Percentiles rank a stretch among this genome's conserved stretches.
Evolutionary conservation across 805 yeast species (phyloP).

Genomic region (Saccharomyces jurei): DNA sequence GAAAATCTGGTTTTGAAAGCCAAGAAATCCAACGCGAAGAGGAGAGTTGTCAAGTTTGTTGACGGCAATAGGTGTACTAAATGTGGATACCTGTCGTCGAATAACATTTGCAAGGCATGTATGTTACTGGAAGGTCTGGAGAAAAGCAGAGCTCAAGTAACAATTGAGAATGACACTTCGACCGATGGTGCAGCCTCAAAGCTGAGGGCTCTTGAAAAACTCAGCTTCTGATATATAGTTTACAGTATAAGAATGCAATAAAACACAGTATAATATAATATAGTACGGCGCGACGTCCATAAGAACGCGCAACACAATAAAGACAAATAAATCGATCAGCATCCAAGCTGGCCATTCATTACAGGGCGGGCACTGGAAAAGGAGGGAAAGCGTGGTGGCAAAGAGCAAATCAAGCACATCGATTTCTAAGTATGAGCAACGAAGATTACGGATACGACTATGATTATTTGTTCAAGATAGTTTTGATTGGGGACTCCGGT

Average conservation of each 20-base stretch:
- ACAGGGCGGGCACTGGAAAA: background rate
- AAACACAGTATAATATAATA: background rate
- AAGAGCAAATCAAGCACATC: background rate
- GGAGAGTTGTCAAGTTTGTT: constrained; percentile 32
- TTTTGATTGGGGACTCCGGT: constrained; percentile 92
- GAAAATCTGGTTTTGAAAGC: constrained; percentile 68
- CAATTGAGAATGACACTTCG: constrained; percentile 44
- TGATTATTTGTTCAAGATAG: constrained; percentile 89
- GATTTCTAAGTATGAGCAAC: constrained; percentile 21
- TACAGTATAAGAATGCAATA: background rate
- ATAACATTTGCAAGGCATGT: constrained; percentile 89
- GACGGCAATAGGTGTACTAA: constrained; percentile 76
- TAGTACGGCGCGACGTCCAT: background rate
- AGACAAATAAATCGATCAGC: background rate
- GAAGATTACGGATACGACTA: constrained; percentile 75
- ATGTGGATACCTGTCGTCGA: constrained; percentile 89
- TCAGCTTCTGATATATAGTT: constrained; percentile 41
- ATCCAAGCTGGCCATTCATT: background rate
- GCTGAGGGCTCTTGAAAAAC: constrained; percentile 52
- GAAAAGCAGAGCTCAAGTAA: constrained; percentile 53
- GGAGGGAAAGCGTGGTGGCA: background rate
- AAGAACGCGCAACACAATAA: constrained; percentile 1
- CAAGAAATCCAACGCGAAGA: constrained; percentile 39
- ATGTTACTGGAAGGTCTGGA: constrained; percentile 78
- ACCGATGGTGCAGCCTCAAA: constrained; percentile 58